Conservation (phyloP, 2,329 filamentous ascomycete genomes). For the Elsinoe necatrix region DNA sequence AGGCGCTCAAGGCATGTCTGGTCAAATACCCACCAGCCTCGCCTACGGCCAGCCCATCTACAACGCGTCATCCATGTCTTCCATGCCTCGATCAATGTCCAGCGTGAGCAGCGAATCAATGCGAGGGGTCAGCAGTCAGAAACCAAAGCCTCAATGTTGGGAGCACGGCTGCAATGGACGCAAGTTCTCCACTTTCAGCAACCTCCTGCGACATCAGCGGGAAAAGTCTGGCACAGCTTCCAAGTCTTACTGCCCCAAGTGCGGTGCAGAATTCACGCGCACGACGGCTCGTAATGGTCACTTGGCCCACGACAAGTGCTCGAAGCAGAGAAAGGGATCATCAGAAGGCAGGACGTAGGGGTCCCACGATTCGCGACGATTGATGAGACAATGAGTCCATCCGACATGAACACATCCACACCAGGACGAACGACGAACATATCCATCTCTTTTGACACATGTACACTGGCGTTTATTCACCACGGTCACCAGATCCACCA, state of each 20-base stretch:
- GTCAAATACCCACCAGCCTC: conserved; percentile 3
- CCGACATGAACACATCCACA: not conserved
- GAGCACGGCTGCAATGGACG: conserved; percentile 94
- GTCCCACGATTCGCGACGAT: not conserved
- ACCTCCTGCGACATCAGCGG: conserved; percentile 81
- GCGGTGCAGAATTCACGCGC: conserved; percentile 85
- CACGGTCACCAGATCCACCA: not conserved
- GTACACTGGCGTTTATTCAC: not conserved
- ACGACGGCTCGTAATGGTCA: conserved; percentile 86
- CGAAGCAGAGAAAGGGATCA: conserved; percentile 54
- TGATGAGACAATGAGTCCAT: not conserved
- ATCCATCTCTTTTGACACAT: not conserved
- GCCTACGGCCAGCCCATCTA: conserved; percentile 8
- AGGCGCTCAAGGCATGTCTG: not conserved
- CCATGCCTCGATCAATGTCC: conserved; percentile 15
- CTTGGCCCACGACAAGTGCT: conserved; percentile 76
- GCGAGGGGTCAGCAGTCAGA: conserved; percentile 30
- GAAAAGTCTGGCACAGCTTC: conserved; percentile 88
- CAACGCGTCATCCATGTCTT: conserved; percentile 8
- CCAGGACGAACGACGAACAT: not conserved
- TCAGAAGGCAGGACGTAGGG: conserved; percentile 26
- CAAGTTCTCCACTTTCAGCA: conserved; percentile 94
- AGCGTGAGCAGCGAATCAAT: conserved; percentile 22
- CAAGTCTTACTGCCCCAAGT: conserved; percentile 84
- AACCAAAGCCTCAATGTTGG: conserved; percentile 91